phyloP scores from a whole-genome alignment of 2,329 filamentous ascomycete genomes.

The Fusarium torulosum region DNA sequence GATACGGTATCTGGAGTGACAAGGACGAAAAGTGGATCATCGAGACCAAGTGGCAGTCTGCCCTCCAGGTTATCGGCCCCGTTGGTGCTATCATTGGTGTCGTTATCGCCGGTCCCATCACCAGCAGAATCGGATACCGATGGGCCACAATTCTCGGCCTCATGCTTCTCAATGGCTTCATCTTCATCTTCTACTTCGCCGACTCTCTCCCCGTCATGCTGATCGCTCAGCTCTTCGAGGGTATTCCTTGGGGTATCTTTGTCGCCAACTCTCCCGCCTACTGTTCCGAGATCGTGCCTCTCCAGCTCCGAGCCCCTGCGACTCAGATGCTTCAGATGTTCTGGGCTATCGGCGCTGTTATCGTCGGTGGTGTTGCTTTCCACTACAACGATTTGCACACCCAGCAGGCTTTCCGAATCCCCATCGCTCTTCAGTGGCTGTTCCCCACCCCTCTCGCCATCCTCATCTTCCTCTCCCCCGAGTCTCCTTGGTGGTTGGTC shows the following conservation, averaged over 20 bases:
- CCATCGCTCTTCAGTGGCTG: constrained; percentile 70
- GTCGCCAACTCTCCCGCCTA: constrained; percentile 73
- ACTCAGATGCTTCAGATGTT: constrained; percentile 74
- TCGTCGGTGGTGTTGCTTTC: constrained; percentile 68
- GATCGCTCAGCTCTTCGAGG: constrained; percentile 68
- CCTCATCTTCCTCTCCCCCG: constrained; percentile 63
- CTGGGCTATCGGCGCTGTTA: constrained; percentile 72
- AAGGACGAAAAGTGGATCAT: constrained; percentile 49
- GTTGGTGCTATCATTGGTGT: constrained; percentile 55
- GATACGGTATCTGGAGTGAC: constrained; percentile 52
- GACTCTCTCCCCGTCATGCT: constrained; percentile 59
- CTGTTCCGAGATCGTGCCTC: constrained; percentile 70
- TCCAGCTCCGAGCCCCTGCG: constrained; percentile 66
- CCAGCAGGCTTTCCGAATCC: constrained; percentile 55
- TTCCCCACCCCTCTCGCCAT: constrained; percentile 68
- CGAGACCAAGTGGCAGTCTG: constrained; percentile 57
- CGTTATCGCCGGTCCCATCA: constrained; percentile 55
- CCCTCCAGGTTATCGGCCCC: constrained; percentile 52
- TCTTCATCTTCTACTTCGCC: constrained; percentile 67
- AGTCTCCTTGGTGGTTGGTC: constrained; percentile 68
- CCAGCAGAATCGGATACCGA: constrained; percentile 54
- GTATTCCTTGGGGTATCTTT: constrained; percentile 72
- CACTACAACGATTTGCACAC: constrained; percentile 56
- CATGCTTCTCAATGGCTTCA: constrained; percentile 55
- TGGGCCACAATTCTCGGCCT: constrained; percentile 55